These are phyloP conservation scores for Annulohypoxylon stygium DNA, from an alignment of 495 filamentous ascomycete species.

Conservation along the genomic window DNA sequence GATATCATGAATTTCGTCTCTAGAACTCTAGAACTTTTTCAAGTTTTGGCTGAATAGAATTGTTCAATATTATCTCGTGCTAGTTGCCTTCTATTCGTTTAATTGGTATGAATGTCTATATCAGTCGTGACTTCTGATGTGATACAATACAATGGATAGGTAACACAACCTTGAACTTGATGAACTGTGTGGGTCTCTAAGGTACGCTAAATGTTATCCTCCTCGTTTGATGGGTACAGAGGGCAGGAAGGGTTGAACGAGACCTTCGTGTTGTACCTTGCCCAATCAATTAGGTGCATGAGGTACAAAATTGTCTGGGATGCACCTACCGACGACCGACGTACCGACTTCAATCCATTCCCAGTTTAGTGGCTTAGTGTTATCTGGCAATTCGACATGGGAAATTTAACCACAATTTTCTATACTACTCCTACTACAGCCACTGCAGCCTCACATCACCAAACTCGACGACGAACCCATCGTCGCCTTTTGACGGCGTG, in stretches of 20 bases:
- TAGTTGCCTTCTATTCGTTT: neutral
- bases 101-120: neutral
- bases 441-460: slow-evolving; percentile 39
- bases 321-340: neutral
- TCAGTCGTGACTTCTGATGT: neutral
- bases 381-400: slow-evolving; percentile 43
- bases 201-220: slow-evolving; percentile 4
- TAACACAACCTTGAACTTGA: neutral
- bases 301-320: slow-evolving; percentile 6
- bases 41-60: slow-evolving; percentile 4
- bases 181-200: slow-evolving; percentile 5
- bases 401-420: slow-evolving; percentile 43
- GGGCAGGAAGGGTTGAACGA: neutral
- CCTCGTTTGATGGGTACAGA: neutral
- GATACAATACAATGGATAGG: slow-evolving; percentile 4
- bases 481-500: slow-evolving; percentile 33
- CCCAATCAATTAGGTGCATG: neutral
- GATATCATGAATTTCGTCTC: neutral
- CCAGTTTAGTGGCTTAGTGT: slow-evolving; percentile 41
- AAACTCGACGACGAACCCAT: slow-evolving; percentile 19
- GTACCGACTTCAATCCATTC: slow-evolving; percentile 28
- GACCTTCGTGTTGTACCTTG: slow-evolving; percentile 6
- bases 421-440: slow-evolving; percentile 31
- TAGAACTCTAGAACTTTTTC: neutral
- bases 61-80: neutral